Conservation (phyloP, 208 protist genomes). For the Acanthamoeba royreba region DNA sequence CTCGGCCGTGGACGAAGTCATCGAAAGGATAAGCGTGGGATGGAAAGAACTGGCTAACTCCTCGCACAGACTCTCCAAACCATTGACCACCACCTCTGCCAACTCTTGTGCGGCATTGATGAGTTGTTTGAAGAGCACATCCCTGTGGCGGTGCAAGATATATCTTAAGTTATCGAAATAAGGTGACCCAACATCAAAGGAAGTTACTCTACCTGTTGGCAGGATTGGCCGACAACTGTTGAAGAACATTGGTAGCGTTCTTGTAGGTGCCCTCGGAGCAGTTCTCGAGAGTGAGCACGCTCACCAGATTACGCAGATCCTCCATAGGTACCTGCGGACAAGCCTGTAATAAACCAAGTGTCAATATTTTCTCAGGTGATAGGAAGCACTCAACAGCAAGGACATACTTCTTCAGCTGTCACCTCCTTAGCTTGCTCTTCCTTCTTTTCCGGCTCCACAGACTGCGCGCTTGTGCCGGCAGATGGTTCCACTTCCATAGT, state of each 20-base stretch:
- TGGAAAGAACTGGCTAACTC: constrained; percentile 38
- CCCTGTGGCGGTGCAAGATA: too few relatives aligned
- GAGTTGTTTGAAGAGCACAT: constrained; percentile 40
- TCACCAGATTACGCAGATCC: constrained; percentile 26
- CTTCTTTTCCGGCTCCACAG: neutral
- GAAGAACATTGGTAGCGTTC: constrained; percentile 1
- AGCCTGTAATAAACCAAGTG: neutral
- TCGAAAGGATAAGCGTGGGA: constrained; percentile 48
- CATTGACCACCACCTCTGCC: constrained; percentile 15
- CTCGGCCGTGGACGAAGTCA: constrained; percentile 15
- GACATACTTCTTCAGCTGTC: neutral
- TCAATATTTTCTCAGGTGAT: neutral
- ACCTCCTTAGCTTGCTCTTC: neutral
- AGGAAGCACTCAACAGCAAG: neutral
- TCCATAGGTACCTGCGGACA: neutral
- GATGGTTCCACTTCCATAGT: neutral
- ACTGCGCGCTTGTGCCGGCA: neutral
- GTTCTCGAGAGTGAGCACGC: constrained; percentile 17
- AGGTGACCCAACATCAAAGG: too few relatives aligned
- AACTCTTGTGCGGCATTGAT: constrained; percentile 2
- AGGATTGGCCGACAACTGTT: neutral
- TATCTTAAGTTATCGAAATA: too few relatives aligned
- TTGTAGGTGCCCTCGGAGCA: constrained; percentile 33
- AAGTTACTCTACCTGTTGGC: neutral
- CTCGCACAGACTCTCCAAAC: neutral